Conservation (phyloP, 2,329 filamentous ascomycete genomes). For the Colletotrichum acutatum region DNA sequence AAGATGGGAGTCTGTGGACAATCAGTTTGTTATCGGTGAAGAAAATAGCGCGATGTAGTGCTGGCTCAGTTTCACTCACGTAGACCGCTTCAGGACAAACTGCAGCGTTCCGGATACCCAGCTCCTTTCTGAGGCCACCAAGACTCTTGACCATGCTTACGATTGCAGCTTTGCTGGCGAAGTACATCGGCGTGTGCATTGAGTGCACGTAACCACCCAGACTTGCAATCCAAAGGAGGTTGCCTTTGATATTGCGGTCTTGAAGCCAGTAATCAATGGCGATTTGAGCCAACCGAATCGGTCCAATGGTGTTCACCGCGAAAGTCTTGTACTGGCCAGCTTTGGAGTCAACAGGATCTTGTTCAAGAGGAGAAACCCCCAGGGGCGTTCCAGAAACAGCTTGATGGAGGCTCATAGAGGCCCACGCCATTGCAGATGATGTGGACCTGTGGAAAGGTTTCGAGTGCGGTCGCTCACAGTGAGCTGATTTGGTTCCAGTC, state of each 20-base stretch:
- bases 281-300: slow-evolving; percentile 42
- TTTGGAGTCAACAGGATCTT: slow-evolving; percentile 37
- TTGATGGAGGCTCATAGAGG: slow-evolving; percentile 42
- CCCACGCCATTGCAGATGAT: slow-evolving; percentile 38
- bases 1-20: slow-evolving; percentile 4
- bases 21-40: neutral
- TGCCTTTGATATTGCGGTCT: slow-evolving; percentile 48
- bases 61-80: neutral
- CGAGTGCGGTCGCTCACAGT: slow-evolving; percentile 37
- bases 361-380: slow-evolving; percentile 37
- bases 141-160: slow-evolving; percentile 12
- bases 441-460: slow-evolving; percentile 33
- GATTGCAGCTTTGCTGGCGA: slow-evolving; percentile 43
- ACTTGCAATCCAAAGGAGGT: slow-evolving; percentile 42
- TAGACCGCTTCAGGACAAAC: neutral
- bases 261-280: slow-evolving; percentile 45
- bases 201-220: slow-evolving; percentile 44
- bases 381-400: slow-evolving; percentile 42
- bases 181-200: slow-evolving; percentile 44
- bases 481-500: slow-evolving; percentile 41
- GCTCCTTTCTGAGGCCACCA: neutral
- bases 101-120: neutral
- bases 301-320: slow-evolving; percentile 40
- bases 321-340: slow-evolving; percentile 40
- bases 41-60: neutral